Percentiles rank a stretch among this genome's conserved stretches.
phyloP scores from a whole-genome alignment of 1,284 basidiomycete species.

The Malassezia obtusa region DNA sequence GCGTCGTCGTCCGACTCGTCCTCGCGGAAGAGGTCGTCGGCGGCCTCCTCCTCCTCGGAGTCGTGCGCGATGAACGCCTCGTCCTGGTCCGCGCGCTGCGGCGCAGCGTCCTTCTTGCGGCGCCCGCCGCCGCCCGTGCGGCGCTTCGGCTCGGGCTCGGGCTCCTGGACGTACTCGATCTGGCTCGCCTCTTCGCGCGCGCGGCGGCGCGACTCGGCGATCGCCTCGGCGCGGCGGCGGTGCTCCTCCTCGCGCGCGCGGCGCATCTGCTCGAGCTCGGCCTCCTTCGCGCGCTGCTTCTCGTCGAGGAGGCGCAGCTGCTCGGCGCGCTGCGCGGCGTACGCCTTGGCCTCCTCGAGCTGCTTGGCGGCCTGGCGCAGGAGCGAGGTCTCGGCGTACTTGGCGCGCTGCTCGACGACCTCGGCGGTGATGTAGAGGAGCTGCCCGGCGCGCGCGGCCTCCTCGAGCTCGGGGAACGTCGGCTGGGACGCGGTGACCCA shows the following conservation, averaged over 20 bases:
- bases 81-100: constrained; percentile 15
- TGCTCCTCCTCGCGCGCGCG: constrained; percentile 33
- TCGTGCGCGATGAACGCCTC: constrained; percentile 9
- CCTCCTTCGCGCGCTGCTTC: constrained; percentile 31
- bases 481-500: constrained; percentile 30
- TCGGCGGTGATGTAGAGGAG: constrained; percentile 40
- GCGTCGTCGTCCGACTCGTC: constrained; percentile 20
- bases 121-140: constrained; percentile 19
- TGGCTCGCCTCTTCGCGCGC: constrained; percentile 34
- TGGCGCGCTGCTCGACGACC: constrained; percentile 41
- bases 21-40: constrained; percentile 22
- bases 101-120: constrained; percentile 6
- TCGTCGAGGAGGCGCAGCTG: constrained; percentile 26
- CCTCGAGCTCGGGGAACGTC: constrained; percentile 19
- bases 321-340: constrained; percentile 27
- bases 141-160: constrained; percentile 21
- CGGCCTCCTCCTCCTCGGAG: constrained; percentile 14
- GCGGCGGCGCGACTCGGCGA: constrained; percentile 32
- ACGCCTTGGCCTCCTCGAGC: constrained; percentile 28
- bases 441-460: constrained; percentile 28
- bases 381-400: constrained; percentile 38
- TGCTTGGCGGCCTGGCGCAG: constrained; percentile 25
- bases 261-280: constrained; percentile 27
- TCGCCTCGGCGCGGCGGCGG: constrained; percentile 28
- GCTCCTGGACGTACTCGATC: constrained; percentile 36